Conservation (phyloP, 169 alveolate species). For the Toxoplasma gondii region DNA sequence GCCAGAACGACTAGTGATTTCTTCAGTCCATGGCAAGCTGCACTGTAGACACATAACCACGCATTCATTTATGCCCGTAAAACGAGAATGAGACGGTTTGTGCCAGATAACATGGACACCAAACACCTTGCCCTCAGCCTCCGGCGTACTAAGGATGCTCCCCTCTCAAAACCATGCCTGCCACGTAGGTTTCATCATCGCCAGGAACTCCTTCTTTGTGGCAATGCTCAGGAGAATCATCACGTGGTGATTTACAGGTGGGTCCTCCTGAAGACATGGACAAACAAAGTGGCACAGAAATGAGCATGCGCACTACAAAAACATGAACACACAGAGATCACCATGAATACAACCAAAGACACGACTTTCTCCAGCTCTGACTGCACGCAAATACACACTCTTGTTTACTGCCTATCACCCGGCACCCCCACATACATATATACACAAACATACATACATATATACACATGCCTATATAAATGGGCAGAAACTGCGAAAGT, state of each 20-base stretch:
- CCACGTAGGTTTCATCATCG: slow-evolving; percentile 67
- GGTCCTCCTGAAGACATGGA: slow-evolving; percentile 17
- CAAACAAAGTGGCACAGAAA: background rate
- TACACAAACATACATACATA: background rate
- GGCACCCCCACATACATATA: background rate
- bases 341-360: no score
- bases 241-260: slow-evolving; percentile 51
- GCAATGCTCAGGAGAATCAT: slow-evolving; percentile 58
- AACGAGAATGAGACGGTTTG: no score
- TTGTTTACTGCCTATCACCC: background rate
- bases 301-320: background rate
- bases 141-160: background rate
- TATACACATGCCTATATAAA: background rate
- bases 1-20: no score
- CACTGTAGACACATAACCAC: no score
- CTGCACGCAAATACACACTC: background rate
- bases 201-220: slow-evolving; percentile 40
- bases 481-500: background rate
- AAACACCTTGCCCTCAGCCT: no score
- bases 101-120: no score
- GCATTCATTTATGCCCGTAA: no score
- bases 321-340: background rate
- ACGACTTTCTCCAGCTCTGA: background rate
- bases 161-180: slow-evolving; percentile 64
- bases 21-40: no score